Base-by-base conservation (phyloP, 768 basidiomycete genomes). In the Scleroderma citrinum region DNA sequence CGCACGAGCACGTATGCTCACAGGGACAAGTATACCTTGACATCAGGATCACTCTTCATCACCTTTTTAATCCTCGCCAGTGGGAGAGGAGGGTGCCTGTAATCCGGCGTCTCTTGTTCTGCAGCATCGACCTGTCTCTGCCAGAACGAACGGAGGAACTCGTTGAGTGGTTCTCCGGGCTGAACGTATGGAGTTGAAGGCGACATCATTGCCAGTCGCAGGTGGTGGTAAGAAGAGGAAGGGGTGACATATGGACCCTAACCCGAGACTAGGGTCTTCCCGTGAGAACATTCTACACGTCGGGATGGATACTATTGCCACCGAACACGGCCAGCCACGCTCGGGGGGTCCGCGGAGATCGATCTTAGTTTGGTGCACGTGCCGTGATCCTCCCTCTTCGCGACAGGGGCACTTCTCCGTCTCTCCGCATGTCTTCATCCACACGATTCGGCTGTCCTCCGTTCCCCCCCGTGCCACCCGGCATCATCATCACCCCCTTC, bases 31-130 rank as follows among this genome's bases (percentile, higher is more conserved):
- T 30, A 61, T 63, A 95, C 92, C 80, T 93, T 93, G 55, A 97
- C 92, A 59, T 94, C 92, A 3, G 92, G 90, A 71, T 93, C 92
- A 66, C 87, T 94, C 76, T 98, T 97, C 91, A 97, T 96, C 49
- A 97, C 95, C 67, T 97, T 98, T 76, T 97, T 98, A 60, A 98
- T 96, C 64, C 96, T 75, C 16, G 96, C 96, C 26, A 99, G 73
- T 3, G 95, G 95, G 11, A 98, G 73, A 6, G 89, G 84, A 2
- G 89, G 90, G 61, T 93, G 90, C 46, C 87, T 74, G 56, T 88
- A 90, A 68, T 94, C 92, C 21, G 87, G 87, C 0, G 82, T 87
- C 60, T 93, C 92, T 58, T 84, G 80, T 65, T 96, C 93, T 0
- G 92, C 90, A 6, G 80, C 74, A 64, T 90, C 83, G 51, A 93